Conservation (phyloP, 768 basidiomycete genomes). For the Lactarius deliciosus region DNA sequence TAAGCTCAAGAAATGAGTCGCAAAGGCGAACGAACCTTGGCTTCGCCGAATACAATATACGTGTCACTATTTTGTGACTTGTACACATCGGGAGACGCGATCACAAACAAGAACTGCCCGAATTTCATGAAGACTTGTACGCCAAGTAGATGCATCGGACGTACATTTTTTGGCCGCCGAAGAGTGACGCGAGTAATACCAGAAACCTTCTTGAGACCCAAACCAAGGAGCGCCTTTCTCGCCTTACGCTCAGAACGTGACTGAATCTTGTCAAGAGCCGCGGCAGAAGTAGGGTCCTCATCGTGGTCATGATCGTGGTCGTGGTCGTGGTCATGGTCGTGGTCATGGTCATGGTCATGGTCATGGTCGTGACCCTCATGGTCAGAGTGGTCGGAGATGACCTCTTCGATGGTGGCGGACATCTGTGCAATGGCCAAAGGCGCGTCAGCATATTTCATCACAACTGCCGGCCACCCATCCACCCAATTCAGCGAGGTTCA, state of each 20-base stretch:
- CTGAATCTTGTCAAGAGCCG: constrained; percentile 89
- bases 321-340: constrained; percentile 54
- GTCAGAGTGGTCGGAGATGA: constrained; percentile 76
- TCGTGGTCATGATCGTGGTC: constrained; percentile 56
- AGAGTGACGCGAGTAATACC: constrained; percentile 95
- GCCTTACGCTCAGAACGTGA: constrained; percentile 94
- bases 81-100: constrained; percentile 94
- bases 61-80: constrained; percentile 97
- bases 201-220: constrained; percentile 91
- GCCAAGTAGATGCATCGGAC: constrained; percentile 33
- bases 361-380: constrained; percentile 51
- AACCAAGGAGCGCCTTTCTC: constrained; percentile 84
- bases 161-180: constrained; percentile 89
- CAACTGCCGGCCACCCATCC: constrained; percentile 37
- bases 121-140: neutral
- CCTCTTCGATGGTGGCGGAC: constrained; percentile 84
- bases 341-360: constrained; percentile 54
- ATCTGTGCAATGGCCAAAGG: constrained; percentile 43
- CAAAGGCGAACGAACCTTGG: constrained; percentile 55
- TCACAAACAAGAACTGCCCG: constrained; percentile 80
- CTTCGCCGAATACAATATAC: constrained; percentile 99
- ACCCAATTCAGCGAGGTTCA: constrained; percentile 35
- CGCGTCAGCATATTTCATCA: constrained; percentile 35
- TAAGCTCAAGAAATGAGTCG: neutral
- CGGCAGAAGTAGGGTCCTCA: constrained; percentile 81